phyloP scores from a whole-genome alignment of 257 asterid genomes.

The Solanum appendiculatum region DNA sequence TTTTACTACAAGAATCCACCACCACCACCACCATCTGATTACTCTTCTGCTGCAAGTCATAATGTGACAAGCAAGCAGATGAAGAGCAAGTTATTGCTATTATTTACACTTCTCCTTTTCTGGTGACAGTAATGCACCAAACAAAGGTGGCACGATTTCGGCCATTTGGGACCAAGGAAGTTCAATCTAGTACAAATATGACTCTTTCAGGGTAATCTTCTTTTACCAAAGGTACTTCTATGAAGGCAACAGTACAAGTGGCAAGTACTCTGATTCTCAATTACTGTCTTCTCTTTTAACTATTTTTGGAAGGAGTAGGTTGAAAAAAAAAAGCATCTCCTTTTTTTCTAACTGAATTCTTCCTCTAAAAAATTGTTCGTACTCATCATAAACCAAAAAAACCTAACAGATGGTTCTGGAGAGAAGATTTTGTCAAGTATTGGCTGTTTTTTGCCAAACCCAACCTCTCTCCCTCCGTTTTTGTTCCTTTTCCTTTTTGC shows the following conservation, averaged over 20 bases:
- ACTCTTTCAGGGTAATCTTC: not conserved
- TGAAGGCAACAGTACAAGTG: not conserved
- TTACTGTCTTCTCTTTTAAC: not conserved
- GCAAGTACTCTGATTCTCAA: not conserved
- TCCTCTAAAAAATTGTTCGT: not conserved
- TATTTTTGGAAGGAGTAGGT: not conserved
- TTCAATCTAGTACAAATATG: not conserved
- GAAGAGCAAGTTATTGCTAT: not conserved
- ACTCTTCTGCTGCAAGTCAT: constrained; percentile 6
- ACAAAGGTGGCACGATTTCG: not conserved
- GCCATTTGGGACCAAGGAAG: not conserved
- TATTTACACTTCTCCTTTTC: not conserved
- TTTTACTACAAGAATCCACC: constrained; percentile 31
- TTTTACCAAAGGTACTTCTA: not conserved
- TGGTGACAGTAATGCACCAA: not conserved
- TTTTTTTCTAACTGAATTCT: not conserved
- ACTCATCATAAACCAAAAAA: not conserved
- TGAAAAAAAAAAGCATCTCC: not conserved
- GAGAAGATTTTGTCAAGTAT: not conserved
- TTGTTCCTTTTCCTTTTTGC: not conserved
- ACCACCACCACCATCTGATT: not conserved
- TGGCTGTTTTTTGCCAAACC: not conserved
- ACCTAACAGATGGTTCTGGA: not conserved
- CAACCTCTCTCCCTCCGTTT: not conserved
- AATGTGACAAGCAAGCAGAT: not conserved